A percentile compares a stretch with the other conserved stretches of the same genome.
Conservation (phyloP, 352 stramenopile genomes). For the Phytophthora aleatoria region DNA sequence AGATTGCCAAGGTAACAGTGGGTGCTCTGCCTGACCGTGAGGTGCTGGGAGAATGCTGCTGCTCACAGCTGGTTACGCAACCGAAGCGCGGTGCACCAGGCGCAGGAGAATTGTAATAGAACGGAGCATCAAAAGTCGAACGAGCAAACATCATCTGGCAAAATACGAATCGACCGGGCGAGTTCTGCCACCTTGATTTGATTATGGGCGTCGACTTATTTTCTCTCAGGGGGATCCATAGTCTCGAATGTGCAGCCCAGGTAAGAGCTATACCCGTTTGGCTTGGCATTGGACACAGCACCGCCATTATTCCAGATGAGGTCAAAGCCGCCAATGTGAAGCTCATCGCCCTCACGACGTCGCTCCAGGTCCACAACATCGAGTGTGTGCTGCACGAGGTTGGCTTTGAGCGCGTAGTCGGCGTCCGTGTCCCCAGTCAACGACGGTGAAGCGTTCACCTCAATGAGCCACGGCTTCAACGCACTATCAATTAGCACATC, state of each 20-base stretch:
- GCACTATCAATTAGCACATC: constrained; percentile 71
- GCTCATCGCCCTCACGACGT: constrained; percentile 45
- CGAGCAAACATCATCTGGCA: constrained; percentile 14
- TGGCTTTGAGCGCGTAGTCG: constrained; percentile 87
- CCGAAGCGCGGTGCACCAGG: constrained; percentile 6
- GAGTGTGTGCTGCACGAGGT: constrained; percentile 87
- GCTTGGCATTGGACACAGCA: constrained; percentile 38
- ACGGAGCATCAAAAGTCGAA: constrained; percentile 14
- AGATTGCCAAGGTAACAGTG: constrained; percentile 2
- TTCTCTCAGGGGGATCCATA: constrained; percentile 22
- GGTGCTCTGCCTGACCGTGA: constrained; percentile 6
- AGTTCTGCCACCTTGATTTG: constrained; percentile 13
- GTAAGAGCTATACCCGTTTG: constrained; percentile 63
- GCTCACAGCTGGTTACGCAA: constrained; percentile 5
- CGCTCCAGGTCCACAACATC: constrained; percentile 88
- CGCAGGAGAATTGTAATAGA: constrained; percentile 22
- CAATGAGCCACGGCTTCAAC: constrained; percentile 70
- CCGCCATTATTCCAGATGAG: constrained; percentile 60
- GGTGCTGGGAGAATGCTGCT: constrained; percentile 13
- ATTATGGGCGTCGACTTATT: constrained; percentile 8
- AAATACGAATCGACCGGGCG: constrained; percentile 21
- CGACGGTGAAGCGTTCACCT: constrained; percentile 78
- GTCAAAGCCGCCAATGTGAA: constrained; percentile 71
- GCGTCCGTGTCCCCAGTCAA: constrained; percentile 72
- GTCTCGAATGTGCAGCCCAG: constrained; percentile 61